Base-by-base conservation (phyloP, 2,329 filamentous ascomycete genomes). In the Paraphoma sp. region DNA sequence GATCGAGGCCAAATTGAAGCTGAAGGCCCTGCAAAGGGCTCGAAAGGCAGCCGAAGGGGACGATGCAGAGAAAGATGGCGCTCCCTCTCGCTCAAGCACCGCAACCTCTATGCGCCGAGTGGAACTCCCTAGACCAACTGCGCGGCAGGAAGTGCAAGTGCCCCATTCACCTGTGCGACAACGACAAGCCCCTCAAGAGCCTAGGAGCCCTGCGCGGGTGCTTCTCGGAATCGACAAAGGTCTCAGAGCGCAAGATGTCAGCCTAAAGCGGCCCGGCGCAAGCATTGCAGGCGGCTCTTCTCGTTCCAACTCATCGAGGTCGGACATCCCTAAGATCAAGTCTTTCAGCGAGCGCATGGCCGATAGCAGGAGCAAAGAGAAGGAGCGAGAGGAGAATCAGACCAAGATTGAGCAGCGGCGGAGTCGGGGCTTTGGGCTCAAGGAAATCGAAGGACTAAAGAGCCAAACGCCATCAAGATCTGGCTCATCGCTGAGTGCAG, bases 221-320 rank as follows among this genome's bases (percentile, higher is more conserved):
- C 78, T 92, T 16, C 76, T 98, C 14, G 94, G 95, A 5, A 96
- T 98, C 59, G 93, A 97, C 77, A 96, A 96, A 73, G 93, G 92
- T 1, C 80, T 93, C 36, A 89, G 84, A 66, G 93, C 89, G 1
- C 86, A 86, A 56, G 92, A 97, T 67, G 83, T 98, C 31, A 97
- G 93, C 3, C 79, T 98, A 29, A 95, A 91, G 75, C 84, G 92
- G 63, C 52, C 67, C 8, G 54, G 62, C 16, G 59, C 57, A 28
- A 57, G 48, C 16, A 43, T 56, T 14, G 45, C 48, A 12, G 56
- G 56, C 11, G 38, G 62, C 0, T 54, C 67, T 16, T 63, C 68
- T 2, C 64, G 71, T n/a, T 14, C 68, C 9, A 87, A 85, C 62
- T 82, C 86, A 2, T 56, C 64, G 3, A 56, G 53, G 5, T 38